These are phyloP conservation scores for Nannochloris sp. DNA, from an alignment of 139 green algal genomes.

Conservation along the genomic window DNA sequence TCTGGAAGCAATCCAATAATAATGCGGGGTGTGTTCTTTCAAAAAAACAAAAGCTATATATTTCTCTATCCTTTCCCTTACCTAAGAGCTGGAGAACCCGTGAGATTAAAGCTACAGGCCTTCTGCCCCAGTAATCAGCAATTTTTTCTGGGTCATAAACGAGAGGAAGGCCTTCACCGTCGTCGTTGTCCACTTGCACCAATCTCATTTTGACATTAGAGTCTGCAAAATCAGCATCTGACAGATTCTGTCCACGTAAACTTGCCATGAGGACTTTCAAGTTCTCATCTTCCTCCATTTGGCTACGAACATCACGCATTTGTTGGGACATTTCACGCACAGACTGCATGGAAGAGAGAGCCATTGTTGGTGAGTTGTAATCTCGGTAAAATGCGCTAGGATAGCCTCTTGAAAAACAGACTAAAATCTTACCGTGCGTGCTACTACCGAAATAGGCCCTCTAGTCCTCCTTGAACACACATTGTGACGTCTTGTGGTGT, in stretches of 20 bases:
- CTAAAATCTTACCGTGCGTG: no score
- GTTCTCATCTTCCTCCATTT: slow-evolving; percentile 72
- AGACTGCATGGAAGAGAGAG: not conserved
- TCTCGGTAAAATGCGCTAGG: no score
- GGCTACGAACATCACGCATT: slow-evolving; percentile 52
- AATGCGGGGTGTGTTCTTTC: no score
- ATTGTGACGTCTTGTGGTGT: no score
- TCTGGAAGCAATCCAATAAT: no score
- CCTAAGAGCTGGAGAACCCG: slow-evolving; percentile 81
- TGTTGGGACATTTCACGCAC: slow-evolving; percentile 55
- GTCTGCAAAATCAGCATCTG: slow-evolving; percentile 82
- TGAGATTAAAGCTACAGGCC: slow-evolving; percentile 73
- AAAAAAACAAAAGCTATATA: no score
- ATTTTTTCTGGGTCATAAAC: slow-evolving; percentile 85
- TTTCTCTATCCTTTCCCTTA: slow-evolving; percentile 13
- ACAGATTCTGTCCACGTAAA: slow-evolving; percentile 75
- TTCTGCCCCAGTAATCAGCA: slow-evolving; percentile 69
- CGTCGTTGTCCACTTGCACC: slow-evolving; percentile 7
- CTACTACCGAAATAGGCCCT: no score
- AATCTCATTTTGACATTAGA: slow-evolving; percentile 31
- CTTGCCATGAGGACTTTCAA: slow-evolving; percentile 74
- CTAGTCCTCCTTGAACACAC: no score
- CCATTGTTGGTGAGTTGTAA: no score
- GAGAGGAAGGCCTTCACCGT: slow-evolving; percentile 63
- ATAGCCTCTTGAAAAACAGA: no score